These are phyloP conservation scores for Phascolomyces articulosus DNA, from an alignment of 371 early-diverging fungal genomes.

Conservation along the genomic window DNA sequence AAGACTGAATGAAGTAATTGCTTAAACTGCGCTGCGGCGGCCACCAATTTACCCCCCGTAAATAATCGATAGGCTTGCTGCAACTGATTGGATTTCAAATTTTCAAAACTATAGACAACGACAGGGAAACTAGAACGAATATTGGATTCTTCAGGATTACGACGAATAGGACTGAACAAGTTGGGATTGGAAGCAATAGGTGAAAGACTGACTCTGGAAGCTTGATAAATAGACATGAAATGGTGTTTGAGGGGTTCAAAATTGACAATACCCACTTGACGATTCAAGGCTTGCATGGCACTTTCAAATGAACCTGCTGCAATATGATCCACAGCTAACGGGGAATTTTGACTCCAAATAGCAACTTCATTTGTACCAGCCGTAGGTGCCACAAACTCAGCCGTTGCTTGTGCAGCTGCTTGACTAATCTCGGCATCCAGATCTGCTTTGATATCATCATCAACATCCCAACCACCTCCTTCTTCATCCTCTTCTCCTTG, in stretches of 20 bases:
- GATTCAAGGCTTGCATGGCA: slow-evolving; percentile 89
- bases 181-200: slow-evolving; percentile 65
- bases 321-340: slow-evolving; percentile 86
- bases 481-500: slow-evolving; percentile 49
- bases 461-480: slow-evolving; percentile 58
- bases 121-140: slow-evolving; percentile 57
- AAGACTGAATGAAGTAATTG: slow-evolving; percentile 74
- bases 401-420: slow-evolving; percentile 65
- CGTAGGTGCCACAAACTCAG: slow-evolving; percentile 68
- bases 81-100: slow-evolving; percentile 54
- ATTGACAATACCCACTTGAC: slow-evolving; percentile 85
- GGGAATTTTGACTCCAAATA: slow-evolving; percentile 82
- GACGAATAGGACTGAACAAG: slow-evolving; percentile 60
- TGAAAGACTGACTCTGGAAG: slow-evolving; percentile 72
- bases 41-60: slow-evolving; percentile 75
- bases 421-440: slow-evolving; percentile 63
- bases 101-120: slow-evolving; percentile 55
- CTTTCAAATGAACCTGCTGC: slow-evolving; percentile 93
- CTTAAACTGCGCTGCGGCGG: slow-evolving; percentile 74
- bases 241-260: slow-evolving; percentile 88
- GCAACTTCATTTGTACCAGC: slow-evolving; percentile 72
- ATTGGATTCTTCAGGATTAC: slow-evolving; percentile 59
- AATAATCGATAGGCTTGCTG: slow-evolving; percentile 82
- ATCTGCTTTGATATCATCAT: slow-evolving; percentile 65
- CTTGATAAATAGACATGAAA: slow-evolving; percentile 81